These are phyloP conservation scores for Aureobasidium sp. DNA, from an alignment of 2,329 filamentous ascomycete species.

Conservation along the genomic window DNA sequence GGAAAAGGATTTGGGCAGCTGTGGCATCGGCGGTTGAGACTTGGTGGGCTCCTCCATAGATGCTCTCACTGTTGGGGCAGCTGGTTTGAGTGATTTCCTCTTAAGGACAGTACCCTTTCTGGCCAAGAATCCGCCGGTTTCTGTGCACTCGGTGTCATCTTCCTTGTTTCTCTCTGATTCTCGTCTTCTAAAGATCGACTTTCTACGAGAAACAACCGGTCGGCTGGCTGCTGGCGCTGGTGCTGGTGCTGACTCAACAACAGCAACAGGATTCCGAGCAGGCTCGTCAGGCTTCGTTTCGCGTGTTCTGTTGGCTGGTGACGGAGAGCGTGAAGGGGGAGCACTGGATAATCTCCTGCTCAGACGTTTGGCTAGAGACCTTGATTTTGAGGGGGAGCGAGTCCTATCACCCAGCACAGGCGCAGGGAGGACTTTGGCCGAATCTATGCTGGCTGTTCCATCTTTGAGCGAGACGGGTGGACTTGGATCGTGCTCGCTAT, in stretches of 20 bases:
- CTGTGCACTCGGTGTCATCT: not conserved
- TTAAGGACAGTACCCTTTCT: slow-evolving; percentile 21
- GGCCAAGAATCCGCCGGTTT: slow-evolving; percentile 11
- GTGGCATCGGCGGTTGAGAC: slow-evolving; percentile 31
- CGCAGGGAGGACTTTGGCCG: slow-evolving; percentile 12
- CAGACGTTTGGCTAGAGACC: slow-evolving; percentile 14
- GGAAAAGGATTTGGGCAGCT: slow-evolving; percentile 43
- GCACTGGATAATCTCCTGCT: slow-evolving; percentile 15
- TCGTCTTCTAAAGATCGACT: slow-evolving; percentile 4
- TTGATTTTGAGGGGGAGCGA: not conserved
- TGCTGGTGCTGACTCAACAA: no score
- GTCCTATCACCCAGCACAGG: not conserved
- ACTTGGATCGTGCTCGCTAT: slow-evolving; percentile 19
- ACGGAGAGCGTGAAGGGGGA: slow-evolving; percentile 15
- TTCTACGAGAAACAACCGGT: not conserved
- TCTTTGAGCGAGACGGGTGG: slow-evolving; percentile 14
- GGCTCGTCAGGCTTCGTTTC: not conserved
- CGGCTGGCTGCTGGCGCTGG: not conserved
- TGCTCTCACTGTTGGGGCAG: not conserved
- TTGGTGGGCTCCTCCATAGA: slow-evolving; percentile 12
- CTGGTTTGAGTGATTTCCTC: slow-evolving; percentile 14
- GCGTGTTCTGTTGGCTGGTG: slow-evolving; percentile 7
- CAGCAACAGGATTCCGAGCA: not conserved
- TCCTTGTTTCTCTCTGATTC: slow-evolving; percentile 4
- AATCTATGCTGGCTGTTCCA: slow-evolving; percentile 10